These are phyloP conservation scores for Ophiostoma australiae DNA, from an alignment of 2,329 filamentous ascomycete species.

Conservation along the genomic window DNA sequence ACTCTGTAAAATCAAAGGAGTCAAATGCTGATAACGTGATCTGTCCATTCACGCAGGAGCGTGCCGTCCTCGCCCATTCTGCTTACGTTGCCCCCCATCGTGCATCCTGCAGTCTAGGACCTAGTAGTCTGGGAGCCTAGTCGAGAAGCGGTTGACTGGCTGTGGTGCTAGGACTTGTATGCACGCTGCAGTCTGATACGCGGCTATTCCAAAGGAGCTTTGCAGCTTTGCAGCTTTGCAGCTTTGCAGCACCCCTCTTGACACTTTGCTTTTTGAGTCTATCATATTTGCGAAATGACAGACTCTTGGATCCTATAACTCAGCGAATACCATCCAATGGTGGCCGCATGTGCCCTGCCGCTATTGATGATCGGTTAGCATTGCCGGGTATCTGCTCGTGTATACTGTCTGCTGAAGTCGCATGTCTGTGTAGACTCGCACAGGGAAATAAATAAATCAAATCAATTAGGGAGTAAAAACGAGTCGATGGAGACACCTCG, in stretches of 20 bases:
- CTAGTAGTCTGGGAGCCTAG: background rate
- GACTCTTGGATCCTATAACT: background rate
- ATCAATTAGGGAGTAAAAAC: background rate
- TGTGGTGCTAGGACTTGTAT: slow-evolving; percentile 4
- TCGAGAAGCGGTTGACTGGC: background rate
- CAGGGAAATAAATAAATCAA: too few species aligned
- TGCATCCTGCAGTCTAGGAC: too few species aligned
- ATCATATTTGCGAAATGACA: background rate
- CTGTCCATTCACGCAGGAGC: background rate
- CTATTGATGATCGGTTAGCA: background rate
- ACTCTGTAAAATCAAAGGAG: too few species aligned
- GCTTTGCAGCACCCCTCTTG: background rate
- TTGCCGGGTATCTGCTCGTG: background rate
- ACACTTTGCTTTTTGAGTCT: background rate
- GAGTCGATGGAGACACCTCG: background rate
- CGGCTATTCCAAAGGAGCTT: background rate
- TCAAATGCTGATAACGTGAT: background rate
- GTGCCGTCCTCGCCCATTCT: background rate
- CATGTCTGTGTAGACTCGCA: too few species aligned
- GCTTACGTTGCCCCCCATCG: background rate
- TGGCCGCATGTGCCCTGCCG: background rate
- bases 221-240: background rate
- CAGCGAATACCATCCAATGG: background rate
- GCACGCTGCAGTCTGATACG: background rate
- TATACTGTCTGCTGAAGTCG: too few species aligned